These are phyloP conservation scores for Coelastrella sp. DNA, from an alignment of 139 green algal genomes.

Conservation along the genomic window DNA sequence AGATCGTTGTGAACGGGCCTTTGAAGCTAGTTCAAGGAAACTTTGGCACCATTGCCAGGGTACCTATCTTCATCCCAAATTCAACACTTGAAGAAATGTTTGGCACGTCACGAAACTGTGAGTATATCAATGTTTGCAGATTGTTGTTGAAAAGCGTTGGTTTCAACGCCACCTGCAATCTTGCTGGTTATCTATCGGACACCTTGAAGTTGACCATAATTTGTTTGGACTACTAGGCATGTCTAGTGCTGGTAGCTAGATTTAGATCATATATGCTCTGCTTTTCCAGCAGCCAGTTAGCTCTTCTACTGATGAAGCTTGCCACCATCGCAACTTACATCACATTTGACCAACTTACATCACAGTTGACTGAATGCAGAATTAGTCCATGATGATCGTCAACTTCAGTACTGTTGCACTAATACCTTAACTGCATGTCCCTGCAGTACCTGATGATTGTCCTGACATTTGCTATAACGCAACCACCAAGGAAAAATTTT, in stretches of 20 bases:
- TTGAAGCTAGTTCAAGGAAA: conserved; percentile 46
- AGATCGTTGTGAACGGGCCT: conserved; percentile 50
- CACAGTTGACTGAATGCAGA: too few species aligned
- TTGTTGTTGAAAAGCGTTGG: neutral
- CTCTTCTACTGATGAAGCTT: too few species aligned
- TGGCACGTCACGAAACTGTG: conserved; percentile 18
- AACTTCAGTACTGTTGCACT: too few species aligned
- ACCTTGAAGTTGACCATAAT: too few species aligned
- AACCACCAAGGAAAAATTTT: conserved; percentile 50
- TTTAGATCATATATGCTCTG: too few species aligned
- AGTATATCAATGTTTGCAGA: neutral
- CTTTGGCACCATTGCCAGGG: conserved; percentile 46
- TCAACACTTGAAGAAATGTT: conserved; percentile 39
- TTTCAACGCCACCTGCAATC: neutral
- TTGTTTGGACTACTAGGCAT: too few species aligned
- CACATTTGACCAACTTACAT: too few species aligned
- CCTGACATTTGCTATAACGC: conserved; percentile 47
- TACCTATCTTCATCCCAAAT: conserved; percentile 54
- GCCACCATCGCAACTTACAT: too few species aligned
- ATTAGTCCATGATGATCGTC: too few species aligned
- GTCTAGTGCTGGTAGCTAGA: too few species aligned
- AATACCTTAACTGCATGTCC: neutral
- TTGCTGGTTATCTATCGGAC: too few species aligned
- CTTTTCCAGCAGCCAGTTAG: too few species aligned
- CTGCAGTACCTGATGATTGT: conserved; percentile 49